These are phyloP conservation scores for Arachnopeziza araneosa DNA, from an alignment of 2,329 filamentous ascomycete genomes.

Conservation along the genomic window DNA sequence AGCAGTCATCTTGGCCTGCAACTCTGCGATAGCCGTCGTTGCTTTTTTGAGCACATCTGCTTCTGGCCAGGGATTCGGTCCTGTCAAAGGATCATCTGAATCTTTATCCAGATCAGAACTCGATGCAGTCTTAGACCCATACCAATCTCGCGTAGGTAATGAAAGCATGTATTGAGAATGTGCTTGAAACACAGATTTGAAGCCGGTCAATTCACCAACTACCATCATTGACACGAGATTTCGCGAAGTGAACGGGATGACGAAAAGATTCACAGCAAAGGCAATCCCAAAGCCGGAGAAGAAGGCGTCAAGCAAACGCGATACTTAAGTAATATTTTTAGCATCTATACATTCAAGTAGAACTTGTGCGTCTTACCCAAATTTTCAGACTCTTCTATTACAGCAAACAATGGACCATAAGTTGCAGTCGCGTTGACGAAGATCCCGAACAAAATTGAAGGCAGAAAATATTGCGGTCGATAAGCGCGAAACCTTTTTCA, in stretches of 20 bases:
- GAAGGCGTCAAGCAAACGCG: conserved; percentile 48
- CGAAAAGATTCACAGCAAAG: conserved; percentile 53
- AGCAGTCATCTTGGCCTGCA: conserved; percentile 6
- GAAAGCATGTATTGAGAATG: conserved; percentile 6
- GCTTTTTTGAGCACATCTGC: conserved; percentile 5
- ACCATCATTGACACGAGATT: conserved; percentile 21
- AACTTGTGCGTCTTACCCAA: neutral
- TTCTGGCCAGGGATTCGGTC: conserved; percentile 6
- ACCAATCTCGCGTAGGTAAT: conserved; percentile 5
- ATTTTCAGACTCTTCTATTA: conserved; percentile 5
- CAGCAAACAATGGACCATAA: conserved; percentile 4
- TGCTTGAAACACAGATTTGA: conserved; percentile 1
- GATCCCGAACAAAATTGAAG: conserved; percentile 1
- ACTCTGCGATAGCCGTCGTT: neutral
- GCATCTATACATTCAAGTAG: neutral
- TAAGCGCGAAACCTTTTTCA: conserved; percentile 3
- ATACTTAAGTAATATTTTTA: neutral
- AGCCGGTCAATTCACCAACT: neutral
- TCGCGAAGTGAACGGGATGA: conserved; percentile 61
- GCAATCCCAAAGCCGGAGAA: conserved; percentile 42
- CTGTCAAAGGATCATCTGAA: neutral
- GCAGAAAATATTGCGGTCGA: conserved; percentile 8
- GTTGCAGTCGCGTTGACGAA: conserved; percentile 3
- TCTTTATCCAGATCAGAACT: neutral
- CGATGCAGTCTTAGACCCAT: neutral